Conservation (phyloP, 2,329 filamentous ascomycete genomes). For the Aspergillus ustus region DNA sequence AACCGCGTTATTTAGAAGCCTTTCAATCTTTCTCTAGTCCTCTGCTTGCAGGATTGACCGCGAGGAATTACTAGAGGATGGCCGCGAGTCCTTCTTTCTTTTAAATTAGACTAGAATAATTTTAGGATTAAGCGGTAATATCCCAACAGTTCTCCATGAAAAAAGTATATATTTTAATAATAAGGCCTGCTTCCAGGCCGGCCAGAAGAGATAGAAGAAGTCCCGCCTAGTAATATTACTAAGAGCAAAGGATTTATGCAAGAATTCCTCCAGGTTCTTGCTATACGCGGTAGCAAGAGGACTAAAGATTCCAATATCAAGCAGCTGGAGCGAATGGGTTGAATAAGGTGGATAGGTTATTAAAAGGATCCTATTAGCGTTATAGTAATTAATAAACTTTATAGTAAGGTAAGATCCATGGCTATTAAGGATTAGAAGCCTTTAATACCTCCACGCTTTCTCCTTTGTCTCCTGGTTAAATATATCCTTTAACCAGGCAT, state of each 20-base stretch:
- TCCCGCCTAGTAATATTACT: conserved; percentile 7
- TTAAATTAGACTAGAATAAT: background rate
- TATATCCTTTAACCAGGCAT: background rate
- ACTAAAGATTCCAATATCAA: background rate
- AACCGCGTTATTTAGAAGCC: conserved; percentile 6
- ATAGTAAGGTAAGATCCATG: conserved; percentile 16
- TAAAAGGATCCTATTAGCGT: background rate
- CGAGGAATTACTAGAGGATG: background rate
- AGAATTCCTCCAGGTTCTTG: background rate
- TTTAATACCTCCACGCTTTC: background rate
- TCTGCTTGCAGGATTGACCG: background rate
- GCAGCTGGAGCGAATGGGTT: background rate
- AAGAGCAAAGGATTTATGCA: background rate
- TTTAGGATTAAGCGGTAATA: conserved; percentile 1
- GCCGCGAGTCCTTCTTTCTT: background rate
- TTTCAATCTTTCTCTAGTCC: conserved; percentile 8
- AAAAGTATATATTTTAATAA: background rate
- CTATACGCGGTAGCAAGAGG: background rate
- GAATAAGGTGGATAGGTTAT: background rate
- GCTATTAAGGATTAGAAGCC: conserved; percentile 15
- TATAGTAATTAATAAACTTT: conserved; percentile 9
- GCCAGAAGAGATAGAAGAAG: conserved; percentile 10
- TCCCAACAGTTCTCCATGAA: conserved; percentile 6
- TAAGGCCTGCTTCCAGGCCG: background rate
- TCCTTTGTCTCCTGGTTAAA: conserved; percentile 7